Evolutionary conservation across 352 stramenopile genomes (phyloP), one percentile per base, ranked within the genome.

Genomic region (Phytophthora foliorum): DNA sequence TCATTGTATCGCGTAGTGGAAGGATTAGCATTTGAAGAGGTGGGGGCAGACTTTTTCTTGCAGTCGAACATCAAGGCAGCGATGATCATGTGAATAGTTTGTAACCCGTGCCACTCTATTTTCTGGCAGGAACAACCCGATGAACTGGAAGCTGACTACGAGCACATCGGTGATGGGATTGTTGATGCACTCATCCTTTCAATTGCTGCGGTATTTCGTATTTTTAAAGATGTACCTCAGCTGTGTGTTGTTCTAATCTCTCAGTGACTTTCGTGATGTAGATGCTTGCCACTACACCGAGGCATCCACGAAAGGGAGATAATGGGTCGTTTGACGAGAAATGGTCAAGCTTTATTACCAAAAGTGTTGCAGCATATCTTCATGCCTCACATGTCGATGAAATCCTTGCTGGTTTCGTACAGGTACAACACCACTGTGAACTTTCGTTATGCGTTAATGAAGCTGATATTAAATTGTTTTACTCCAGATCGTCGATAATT

Each of bases 131-230:
- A 57, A 14, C 49, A 36, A 46, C n/a, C 19, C 9, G 61, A 67
- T 36, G 56, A 70, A 8, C 17, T 66, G 9, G 34, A 65, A 46
- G 60, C 57, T 16, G 49, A 56, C 2, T 52, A 59, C 22, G 50
- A 67, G 31, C 52, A 54, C 19, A 63, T 80, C 14, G 67, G 76
- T 11, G 51, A 38, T 27, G 53, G 45, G 25, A 54, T 61, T 29
- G 10, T 72, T 29, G 67, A 78, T 17, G 71, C 73, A 27, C 27
- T 78, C 3, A 58, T 75, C 29, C 51, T 84, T 19, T 75, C 74
- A 31, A 55, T 67, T 14, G 27, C 65, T 32, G 41, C 59, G 52
- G 76, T 84, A 42, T 59, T 60, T 9, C n/a, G 6, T 46, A 7
- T 10, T 45, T 21, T 46, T 24, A 46, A 21, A 21, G 14, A 4